These are phyloP conservation scores for Stagonosporopsis vannaccii DNA, from an alignment of 2,329 filamentous ascomycete genomes.

Conservation along the genomic window DNA sequence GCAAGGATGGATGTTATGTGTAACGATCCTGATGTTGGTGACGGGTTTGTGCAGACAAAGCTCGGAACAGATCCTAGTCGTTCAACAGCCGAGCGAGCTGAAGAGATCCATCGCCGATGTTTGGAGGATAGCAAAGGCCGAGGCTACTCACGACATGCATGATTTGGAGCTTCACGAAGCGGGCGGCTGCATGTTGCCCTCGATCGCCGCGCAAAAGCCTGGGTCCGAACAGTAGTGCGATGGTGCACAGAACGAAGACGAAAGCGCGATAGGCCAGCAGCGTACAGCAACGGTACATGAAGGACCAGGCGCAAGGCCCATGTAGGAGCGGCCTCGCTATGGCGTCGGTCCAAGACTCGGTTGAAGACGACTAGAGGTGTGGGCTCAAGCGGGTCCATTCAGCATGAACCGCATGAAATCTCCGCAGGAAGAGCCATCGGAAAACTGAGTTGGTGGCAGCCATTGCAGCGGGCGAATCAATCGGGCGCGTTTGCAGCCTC, in stretches of 20 bases:
- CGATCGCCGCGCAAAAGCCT: conserved; percentile 29
- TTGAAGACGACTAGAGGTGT: conserved; percentile 20
- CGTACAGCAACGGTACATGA: conserved; percentile 35
- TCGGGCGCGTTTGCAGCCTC: conserved; percentile 13
- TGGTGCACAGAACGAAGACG: conserved; percentile 29
- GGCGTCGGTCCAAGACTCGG: conserved; percentile 42
- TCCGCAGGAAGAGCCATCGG: conserved; percentile 15
- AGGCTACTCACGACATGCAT: conserved; percentile 10
- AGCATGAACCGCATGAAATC: conserved; percentile 17
- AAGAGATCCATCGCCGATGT: conserved; percentile 10
- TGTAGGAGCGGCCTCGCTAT: conserved; percentile 36
- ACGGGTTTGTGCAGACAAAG: conserved; percentile 13
- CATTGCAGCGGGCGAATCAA: conserved; percentile 13
- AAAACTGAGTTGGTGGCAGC: conserved; percentile 12
- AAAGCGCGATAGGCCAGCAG: conserved; percentile 37
- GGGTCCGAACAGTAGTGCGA: conserved; percentile 13
- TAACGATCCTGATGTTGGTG: conserved; percentile 12
- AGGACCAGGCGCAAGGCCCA: conserved; percentile 29
- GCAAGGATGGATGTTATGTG: conserved; percentile 22
- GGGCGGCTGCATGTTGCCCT: conserved; percentile 25
- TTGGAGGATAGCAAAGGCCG: conserved; percentile 7
- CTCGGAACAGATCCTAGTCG: conserved; percentile 12
- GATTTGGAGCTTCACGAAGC: conserved; percentile 14
- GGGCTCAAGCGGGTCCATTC: conserved; percentile 16
- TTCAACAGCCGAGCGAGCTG: conserved; percentile 17